phyloP scores from a whole-genome alignment of 345 rosid species.

The Salix udensis region DNA sequence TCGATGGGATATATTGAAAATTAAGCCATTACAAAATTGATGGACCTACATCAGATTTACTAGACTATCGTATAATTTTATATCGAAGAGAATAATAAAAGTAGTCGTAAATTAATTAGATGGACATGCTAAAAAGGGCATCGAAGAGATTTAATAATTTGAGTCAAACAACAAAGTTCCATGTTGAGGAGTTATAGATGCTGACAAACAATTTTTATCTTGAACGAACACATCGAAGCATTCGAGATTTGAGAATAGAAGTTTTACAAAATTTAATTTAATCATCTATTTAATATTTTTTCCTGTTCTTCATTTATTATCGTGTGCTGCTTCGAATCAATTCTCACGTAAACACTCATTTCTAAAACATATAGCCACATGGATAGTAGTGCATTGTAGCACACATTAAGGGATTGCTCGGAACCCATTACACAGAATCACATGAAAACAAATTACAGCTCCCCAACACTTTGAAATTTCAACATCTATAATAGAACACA shows the following conservation, averaged over 20 bases:
- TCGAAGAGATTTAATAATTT: background rate
- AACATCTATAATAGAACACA: constrained; percentile 14
- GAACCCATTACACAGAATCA: constrained; percentile 19
- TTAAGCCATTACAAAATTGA: too few relatives aligned
- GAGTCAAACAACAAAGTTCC: constrained; percentile 23
- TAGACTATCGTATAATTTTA: background rate
- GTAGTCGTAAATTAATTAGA: too few relatives aligned
- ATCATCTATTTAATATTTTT: background rate
- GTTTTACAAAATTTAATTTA: constrained; percentile 14
- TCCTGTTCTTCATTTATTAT: constrained; percentile 3
- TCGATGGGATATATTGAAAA: too few relatives aligned
- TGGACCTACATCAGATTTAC: background rate
- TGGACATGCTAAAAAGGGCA: background rate
- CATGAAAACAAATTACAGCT: constrained; percentile 20
- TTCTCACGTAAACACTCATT: constrained; percentile 5
- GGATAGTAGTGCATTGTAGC: constrained; percentile 47
- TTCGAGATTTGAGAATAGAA: constrained; percentile 54
- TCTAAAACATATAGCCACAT: constrained; percentile 28
- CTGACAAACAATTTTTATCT: constrained; percentile 19
- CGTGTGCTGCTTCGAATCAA: background rate
- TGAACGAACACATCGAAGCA: constrained; percentile 10
- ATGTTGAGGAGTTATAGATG: constrained; percentile 17
- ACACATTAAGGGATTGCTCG: constrained; percentile 39
- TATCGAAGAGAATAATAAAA: too few relatives aligned
- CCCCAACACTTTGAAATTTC: constrained; percentile 33